Conservation (phyloP, 768 basidiomycete genomes). For the Mycena crocata region DNA sequence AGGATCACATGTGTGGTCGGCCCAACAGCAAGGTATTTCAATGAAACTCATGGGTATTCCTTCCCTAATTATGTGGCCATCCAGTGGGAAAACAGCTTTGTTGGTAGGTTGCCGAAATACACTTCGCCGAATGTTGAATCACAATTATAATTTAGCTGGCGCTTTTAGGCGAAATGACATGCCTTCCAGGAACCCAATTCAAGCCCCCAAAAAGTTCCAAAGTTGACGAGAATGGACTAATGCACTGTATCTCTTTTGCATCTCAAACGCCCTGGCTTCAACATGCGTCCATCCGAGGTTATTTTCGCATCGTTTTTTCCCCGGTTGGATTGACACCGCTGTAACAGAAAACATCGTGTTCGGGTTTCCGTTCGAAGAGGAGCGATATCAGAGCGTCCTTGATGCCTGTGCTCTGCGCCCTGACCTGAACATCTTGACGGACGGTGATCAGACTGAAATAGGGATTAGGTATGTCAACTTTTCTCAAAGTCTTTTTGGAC, state of each 20-base stretch:
- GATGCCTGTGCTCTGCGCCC: constrained; percentile 85
- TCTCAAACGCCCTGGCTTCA: constrained; percentile 76
- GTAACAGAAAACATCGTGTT: constrained; percentile 80
- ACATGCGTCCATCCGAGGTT: constrained; percentile 49
- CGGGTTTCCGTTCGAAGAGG: constrained; percentile 76
- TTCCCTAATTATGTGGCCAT: neutral
- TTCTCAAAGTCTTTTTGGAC: no score
- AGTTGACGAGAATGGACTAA: constrained; percentile 69
- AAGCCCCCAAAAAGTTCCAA: constrained; percentile 74
- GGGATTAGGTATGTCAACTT: no score
- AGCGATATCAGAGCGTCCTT: constrained; percentile 78
- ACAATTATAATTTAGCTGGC: constrained; percentile 60
- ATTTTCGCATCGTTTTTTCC: neutral
- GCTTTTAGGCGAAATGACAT: constrained; percentile 77
- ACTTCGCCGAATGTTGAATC: neutral
- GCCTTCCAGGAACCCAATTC: constrained; percentile 51
- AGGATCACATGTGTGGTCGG: constrained; percentile 78
- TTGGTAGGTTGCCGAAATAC: constrained; percentile 65
- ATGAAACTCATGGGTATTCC: neutral
- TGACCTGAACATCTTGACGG: constrained; percentile 86
- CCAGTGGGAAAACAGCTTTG: constrained; percentile 82
- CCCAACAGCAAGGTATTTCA: constrained; percentile 65
- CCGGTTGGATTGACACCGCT: neutral
- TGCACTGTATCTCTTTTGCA: constrained; percentile 76
- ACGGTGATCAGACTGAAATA: constrained; percentile 76